These are phyloP conservation scores for Lathyrus tuberosus DNA, from an alignment of 306 rosid genomes.

Conservation along the genomic window DNA sequence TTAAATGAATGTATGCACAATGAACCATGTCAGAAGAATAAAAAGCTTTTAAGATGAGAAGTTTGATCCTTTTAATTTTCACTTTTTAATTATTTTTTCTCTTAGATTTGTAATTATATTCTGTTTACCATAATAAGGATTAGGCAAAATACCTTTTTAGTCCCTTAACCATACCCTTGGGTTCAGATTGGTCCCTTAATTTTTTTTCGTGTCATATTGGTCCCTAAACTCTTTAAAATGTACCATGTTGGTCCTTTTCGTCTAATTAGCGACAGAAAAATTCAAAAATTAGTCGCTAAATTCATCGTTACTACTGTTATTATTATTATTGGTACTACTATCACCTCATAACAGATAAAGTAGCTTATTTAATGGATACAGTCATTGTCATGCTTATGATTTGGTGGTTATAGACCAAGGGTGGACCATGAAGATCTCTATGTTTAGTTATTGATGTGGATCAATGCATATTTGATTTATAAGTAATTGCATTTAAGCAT, in stretches of 20 bases:
- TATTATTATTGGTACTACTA: neutral
- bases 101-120: conserved; percentile 3
- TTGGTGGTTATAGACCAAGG: neutral
- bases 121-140: conserved; percentile 9
- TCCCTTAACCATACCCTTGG: too few species aligned
- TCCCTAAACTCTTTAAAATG: too few species aligned
- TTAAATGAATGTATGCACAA: conserved; percentile 2
- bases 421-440: conserved; percentile 22
- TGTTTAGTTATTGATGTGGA: conserved; percentile 8
- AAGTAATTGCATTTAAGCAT: neutral
- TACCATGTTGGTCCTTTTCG: too few species aligned
- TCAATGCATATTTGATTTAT: conserved; percentile 4
- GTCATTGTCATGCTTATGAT: neutral
- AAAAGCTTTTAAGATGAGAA: neutral
- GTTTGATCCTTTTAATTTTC: neutral
- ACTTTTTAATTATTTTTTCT: neutral
- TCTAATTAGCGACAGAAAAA: too few species aligned
- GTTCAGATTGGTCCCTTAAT: too few species aligned
- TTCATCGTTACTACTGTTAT: neutral
- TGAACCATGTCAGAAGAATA: conserved; percentile 19
- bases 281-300: too few species aligned
- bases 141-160: too few species aligned
- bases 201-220: too few species aligned
- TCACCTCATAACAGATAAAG: neutral
- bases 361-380: conserved; percentile 22